phyloP scores from a whole-genome alignment of 768 basidiomycete genomes.

The Boletus patriciae region DNA sequence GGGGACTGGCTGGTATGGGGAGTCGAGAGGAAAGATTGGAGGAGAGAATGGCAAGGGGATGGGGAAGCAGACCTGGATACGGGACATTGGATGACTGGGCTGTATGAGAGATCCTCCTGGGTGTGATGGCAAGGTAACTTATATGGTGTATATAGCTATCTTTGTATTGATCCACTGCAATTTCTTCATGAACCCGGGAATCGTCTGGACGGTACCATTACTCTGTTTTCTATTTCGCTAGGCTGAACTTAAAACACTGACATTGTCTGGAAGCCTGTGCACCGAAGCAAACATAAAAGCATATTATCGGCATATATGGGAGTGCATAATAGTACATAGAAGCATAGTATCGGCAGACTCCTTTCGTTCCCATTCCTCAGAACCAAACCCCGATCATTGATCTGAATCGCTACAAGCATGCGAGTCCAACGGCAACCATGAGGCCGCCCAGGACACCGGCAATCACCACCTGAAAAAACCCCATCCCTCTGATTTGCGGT shows the following conservation, averaged over 20 bases:
- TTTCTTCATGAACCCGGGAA: not conserved
- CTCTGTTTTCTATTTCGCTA: not conserved
- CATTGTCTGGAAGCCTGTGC: not conserved
- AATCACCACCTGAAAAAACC: slow-evolving; percentile 34
- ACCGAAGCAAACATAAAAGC: slow-evolving; percentile 3
- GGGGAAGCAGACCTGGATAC: slow-evolving; percentile 43
- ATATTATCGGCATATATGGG: slow-evolving; percentile 18
- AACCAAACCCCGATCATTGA: not conserved
- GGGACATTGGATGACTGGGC: slow-evolving; percentile 59
- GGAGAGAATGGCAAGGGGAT: slow-evolving; percentile 51
- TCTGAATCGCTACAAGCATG: slow-evolving; percentile 34
- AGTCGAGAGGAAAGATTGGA: slow-evolving; percentile 50
- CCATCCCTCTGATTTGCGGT: slow-evolving; percentile 15
- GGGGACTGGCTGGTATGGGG: slow-evolving; percentile 17
- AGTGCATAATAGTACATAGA: slow-evolving; percentile 15
- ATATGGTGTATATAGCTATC: slow-evolving; percentile 5
- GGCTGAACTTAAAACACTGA: not conserved
- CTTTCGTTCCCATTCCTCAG: not conserved
- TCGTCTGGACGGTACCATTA: not conserved
- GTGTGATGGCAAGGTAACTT: slow-evolving; percentile 14
- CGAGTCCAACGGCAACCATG: slow-evolving; percentile 31
- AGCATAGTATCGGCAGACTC: slow-evolving; percentile 1
- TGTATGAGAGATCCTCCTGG: slow-evolving; percentile 30
- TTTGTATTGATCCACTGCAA: not conserved
- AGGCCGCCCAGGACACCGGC: slow-evolving; percentile 36